phyloP scores from a whole-genome alignment of 192 early-diverging fungal genomes.

The Backusella luteola region DNA sequence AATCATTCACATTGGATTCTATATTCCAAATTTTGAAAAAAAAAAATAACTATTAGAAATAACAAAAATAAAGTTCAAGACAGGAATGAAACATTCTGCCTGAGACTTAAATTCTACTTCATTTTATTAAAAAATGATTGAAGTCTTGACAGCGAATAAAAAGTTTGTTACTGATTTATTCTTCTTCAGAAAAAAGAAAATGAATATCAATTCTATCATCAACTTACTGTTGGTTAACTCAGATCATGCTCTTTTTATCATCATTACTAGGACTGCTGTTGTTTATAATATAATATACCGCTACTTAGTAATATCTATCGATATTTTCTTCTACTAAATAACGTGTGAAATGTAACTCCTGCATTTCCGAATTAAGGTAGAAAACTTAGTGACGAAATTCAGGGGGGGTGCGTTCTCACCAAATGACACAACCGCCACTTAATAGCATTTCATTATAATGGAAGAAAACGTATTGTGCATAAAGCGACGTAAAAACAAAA shows the following conservation, averaged over 20 bases:
- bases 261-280: not conserved
- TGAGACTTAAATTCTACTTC: not conserved
- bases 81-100: constrained; percentile 4
- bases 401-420: not conserved
- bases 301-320: not conserved
- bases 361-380: not conserved
- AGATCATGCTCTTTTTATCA: not conserved
- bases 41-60: not conserved
- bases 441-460: not conserved
- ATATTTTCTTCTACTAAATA: not conserved
- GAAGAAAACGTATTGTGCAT: not conserved
- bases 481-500: not conserved
- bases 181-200: not conserved
- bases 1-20: not conserved
- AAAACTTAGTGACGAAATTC: not conserved
- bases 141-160: not conserved
- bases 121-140: not conserved
- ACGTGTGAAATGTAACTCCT: not conserved
- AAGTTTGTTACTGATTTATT: not conserved
- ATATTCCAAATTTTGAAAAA: not conserved
- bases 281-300: not conserved
- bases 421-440: not conserved
- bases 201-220: not conserved
- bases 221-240: not conserved
- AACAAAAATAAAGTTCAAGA: not conserved